These are phyloP conservation scores for Boletales sp. DNA, from an alignment of 768 basidiomycete species.

Conservation along the genomic window DNA sequence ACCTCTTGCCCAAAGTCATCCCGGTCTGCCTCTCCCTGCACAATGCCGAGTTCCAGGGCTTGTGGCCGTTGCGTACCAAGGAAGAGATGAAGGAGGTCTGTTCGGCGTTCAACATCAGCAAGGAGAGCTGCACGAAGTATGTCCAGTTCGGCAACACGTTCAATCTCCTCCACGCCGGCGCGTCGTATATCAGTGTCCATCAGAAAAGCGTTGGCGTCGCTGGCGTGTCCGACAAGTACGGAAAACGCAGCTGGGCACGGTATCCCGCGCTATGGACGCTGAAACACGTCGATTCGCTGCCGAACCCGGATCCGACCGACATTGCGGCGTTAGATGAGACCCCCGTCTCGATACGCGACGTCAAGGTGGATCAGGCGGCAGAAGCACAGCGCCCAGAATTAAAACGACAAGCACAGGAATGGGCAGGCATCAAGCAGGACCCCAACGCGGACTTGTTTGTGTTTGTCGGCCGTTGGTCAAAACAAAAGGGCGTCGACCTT, in stretches of 20 bases:
- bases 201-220: conserved; percentile 94
- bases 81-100: conserved; percentile 99
- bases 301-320: conserved; percentile 93
- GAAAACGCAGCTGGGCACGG: conserved; percentile 94
- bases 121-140: conserved; percentile 94
- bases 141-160: conserved; percentile 98
- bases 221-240: conserved; percentile 97
- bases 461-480: conserved; percentile 97
- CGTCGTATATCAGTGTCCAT: conserved; percentile 87
- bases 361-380: conserved; percentile 73
- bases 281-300: conserved; percentile 91
- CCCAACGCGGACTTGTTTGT: conserved; percentile 89
- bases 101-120: conserved; percentile 96
- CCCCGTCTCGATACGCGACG: conserved; percentile 64
- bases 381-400: conserved; percentile 89
- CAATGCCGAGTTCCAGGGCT: conserved; percentile 96
- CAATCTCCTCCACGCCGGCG: conserved; percentile 90
- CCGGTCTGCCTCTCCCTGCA: conserved; percentile 90
- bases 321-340: conserved; percentile 88
- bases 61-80: conserved; percentile 94
- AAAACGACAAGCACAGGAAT: conserved; percentile 92
- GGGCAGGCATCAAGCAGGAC: conserved; percentile 92
- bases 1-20: conserved; percentile 86
- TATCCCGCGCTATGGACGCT: conserved; percentile 96
- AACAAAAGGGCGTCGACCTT: conserved; percentile 96